Evolutionary conservation across 2,329 filamentous ascomycete genomes (phyloP).

Genomic region (Colletotrichum kahawae): DNA sequence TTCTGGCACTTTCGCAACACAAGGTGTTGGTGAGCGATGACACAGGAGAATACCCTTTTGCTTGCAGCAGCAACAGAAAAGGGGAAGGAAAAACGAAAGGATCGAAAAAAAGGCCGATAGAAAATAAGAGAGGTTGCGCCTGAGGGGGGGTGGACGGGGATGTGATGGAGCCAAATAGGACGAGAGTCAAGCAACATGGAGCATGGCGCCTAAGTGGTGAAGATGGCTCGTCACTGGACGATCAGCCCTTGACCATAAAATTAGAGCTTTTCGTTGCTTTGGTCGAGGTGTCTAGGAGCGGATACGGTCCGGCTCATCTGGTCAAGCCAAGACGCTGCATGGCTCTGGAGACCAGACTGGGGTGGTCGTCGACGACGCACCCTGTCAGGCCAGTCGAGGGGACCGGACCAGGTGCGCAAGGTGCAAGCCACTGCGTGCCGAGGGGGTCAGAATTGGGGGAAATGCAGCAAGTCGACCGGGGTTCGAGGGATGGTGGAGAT

Average conservation of each 20-base stretch:
- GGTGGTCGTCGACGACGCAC: conserved; percentile 19
- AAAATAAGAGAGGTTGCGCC: conserved; percentile 23
- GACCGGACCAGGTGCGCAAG: neutral
- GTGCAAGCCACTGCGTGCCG: conserved; percentile 24
- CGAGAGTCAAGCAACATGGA: conserved; percentile 38
- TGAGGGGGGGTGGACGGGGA: conserved; percentile 28
- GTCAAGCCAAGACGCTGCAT: conserved; percentile 23
- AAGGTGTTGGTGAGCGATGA: neutral
- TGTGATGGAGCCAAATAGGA: conserved; percentile 42
- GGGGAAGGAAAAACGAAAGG: conserved; percentile 22
- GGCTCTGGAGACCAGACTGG: conserved; percentile 16
- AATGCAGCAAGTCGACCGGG: conserved; percentile 12
- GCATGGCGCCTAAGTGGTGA: conserved; percentile 48
- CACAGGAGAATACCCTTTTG: neutral
- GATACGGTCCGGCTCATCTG: conserved; percentile 25
- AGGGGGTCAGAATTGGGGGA: conserved; percentile 20
- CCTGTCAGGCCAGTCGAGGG: conserved; percentile 12
- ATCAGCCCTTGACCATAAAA: conserved; percentile 44
- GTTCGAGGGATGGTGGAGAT: conserved; percentile 7
- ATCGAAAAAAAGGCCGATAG: conserved; percentile 24
- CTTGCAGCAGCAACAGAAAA: conserved; percentile 8
- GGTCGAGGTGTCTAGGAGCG: conserved; percentile 21
- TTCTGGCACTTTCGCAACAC: conserved; percentile 8
- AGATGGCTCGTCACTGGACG: conserved; percentile 49
- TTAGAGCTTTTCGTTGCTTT: conserved; percentile 35